Conservation (phyloP, 495 filamentous ascomycete genomes). For the Emericellopsis terricola region DNA sequence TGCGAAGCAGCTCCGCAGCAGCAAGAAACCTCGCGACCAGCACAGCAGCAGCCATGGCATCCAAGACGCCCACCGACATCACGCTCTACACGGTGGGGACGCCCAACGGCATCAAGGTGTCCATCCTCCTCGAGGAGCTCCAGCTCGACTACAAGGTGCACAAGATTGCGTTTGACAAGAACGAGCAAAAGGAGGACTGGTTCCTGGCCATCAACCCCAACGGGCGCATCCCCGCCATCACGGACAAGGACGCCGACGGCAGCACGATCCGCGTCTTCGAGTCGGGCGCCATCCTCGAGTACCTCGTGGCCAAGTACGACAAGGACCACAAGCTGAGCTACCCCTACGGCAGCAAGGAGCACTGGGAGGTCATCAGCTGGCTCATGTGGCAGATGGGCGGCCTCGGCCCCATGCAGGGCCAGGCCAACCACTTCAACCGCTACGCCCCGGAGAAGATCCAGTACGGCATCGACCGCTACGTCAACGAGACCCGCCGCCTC, state of each 20-base stretch:
- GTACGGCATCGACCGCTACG: constrained; percentile 73
- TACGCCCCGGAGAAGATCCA: constrained; percentile 78
- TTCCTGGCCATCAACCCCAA: constrained; percentile 90
- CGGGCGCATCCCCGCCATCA: constrained; percentile 84
- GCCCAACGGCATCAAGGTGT: constrained; percentile 66
- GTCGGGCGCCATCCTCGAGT: constrained; percentile 71
- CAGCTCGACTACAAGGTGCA: constrained; percentile 49
- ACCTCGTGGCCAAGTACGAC: constrained; percentile 69
- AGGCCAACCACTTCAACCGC: constrained; percentile 77
- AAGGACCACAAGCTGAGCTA: constrained; percentile 70
- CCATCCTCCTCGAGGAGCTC: constrained; percentile 80
- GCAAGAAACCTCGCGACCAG: too few species aligned
- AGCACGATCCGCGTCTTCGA: constrained; percentile 64
- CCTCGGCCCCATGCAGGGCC: constrained; percentile 80
- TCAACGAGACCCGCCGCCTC: constrained; percentile 62
- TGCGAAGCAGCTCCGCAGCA: too few species aligned
- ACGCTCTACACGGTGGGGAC: constrained; percentile 40
- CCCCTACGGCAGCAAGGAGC: constrained; percentile 53
- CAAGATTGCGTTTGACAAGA: constrained; percentile 51
- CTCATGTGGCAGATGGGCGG: constrained; percentile 44
- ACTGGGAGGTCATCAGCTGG: constrained; percentile 69
- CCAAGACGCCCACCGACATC: constrained; percentile 11
- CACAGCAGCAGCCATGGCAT: neutral
- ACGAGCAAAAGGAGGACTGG: constrained; percentile 63
- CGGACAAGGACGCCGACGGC: constrained; percentile 58